Conservation (phyloP, 345 rosid species). For the Hibiscus tridactylites region DNA sequence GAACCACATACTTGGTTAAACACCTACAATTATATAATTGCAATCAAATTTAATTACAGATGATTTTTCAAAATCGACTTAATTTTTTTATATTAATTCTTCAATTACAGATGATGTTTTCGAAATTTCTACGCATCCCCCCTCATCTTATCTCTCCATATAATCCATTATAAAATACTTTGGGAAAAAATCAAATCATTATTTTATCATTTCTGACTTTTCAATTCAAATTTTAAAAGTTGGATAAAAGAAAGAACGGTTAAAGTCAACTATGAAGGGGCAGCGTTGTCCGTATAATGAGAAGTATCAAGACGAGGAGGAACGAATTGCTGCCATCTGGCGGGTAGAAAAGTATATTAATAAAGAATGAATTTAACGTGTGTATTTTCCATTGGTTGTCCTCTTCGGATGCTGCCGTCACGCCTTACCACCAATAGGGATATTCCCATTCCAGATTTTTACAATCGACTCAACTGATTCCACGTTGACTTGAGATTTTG, state of each 20-base stretch:
- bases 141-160: too few relatives aligned
- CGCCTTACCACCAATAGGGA: neutral
- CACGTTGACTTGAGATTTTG: neutral
- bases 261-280: neutral
- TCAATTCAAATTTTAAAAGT: neutral
- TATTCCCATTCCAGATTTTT: neutral
- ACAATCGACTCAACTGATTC: neutral
- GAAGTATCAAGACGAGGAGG: neutral
- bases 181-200: too few relatives aligned
- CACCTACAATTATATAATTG: too few relatives aligned
- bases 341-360: neutral
- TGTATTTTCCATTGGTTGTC: neutral
- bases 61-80: too few relatives aligned
- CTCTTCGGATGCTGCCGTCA: neutral
- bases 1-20: too few relatives aligned
- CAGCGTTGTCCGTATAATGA: neutral
- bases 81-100: too few relatives aligned
- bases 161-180: too few relatives aligned
- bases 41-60: too few relatives aligned
- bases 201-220: neutral
- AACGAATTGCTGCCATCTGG: neutral
- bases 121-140: neutral
- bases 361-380: neutral
- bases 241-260: neutral
- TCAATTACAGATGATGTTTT: too few relatives aligned